These are phyloP conservation scores for Hirsutella rhossiliensis DNA, from an alignment of 2,329 filamentous ascomycete genomes.

Conservation along the genomic window DNA sequence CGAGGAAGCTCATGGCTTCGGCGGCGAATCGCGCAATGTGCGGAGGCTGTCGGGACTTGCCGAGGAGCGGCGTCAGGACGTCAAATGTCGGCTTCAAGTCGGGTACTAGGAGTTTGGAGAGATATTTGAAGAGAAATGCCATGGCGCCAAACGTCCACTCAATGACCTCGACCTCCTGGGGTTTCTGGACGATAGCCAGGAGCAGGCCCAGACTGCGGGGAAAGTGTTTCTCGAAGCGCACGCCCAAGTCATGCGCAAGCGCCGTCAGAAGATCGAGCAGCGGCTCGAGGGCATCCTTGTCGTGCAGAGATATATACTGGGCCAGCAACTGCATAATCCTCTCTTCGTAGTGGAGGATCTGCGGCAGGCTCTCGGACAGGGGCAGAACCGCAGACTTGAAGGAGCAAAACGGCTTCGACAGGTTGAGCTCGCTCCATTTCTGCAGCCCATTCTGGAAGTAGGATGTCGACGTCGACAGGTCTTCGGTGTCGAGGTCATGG, in stretches of 20 bases:
- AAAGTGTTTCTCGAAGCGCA: constrained; percentile 82
- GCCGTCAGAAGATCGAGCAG: constrained; percentile 80
- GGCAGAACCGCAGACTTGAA: constrained; percentile 67
- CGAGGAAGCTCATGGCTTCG: constrained; percentile 85
- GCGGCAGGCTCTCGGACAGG: constrained; percentile 78
- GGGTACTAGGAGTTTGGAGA: constrained; percentile 75
- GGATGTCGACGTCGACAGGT: constrained; percentile 65
- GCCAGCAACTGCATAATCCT: constrained; percentile 70
- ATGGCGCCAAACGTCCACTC: constrained; percentile 95
- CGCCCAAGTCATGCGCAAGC: constrained; percentile 87
- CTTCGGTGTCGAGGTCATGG: constrained; percentile 70
- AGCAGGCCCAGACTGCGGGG: constrained; percentile 62
- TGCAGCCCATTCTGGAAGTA: constrained; percentile 75
- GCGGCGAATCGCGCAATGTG: constrained; percentile 89
- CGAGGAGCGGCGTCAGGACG: constrained; percentile 73
- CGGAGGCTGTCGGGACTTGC: constrained; percentile 67
- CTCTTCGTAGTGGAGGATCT: constrained; percentile 83
- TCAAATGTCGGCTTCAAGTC: constrained; percentile 77
- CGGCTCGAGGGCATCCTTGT: constrained; percentile 73
- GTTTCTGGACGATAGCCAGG: constrained; percentile 63
- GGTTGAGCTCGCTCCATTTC: constrained; percentile 85
- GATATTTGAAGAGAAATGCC: constrained; percentile 94
- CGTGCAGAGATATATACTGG: constrained; percentile 63
- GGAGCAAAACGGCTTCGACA: constrained; percentile 65
- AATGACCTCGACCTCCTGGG: constrained; percentile 75